Conservation (phyloP, 306 rosid species). For the Glycine latifolia region DNA sequence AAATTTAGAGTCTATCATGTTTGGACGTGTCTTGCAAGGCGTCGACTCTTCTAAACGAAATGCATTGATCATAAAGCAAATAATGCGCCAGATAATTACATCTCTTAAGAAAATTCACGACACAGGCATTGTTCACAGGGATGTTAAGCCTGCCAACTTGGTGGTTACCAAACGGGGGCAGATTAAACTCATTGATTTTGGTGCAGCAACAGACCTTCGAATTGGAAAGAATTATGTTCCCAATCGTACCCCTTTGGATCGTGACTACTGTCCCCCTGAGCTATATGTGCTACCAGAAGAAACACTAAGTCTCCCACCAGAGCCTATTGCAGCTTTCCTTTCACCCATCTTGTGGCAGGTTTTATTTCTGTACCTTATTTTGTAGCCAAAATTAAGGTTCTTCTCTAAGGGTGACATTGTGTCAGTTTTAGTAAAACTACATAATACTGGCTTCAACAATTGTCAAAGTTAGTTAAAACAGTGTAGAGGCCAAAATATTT, state of each 20-base stretch:
- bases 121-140: slow-evolving; percentile 84
- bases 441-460: background rate
- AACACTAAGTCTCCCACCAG: slow-evolving; percentile 76
- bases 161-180: slow-evolving; percentile 72
- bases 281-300: slow-evolving; percentile 76
- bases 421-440: background rate
- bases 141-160: slow-evolving; percentile 81
- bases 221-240: slow-evolving; percentile 83
- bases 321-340: slow-evolving; percentile 78
- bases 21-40: slow-evolving; percentile 73
- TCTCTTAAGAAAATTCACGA: slow-evolving; percentile 78
- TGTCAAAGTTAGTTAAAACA: background rate
- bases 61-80: slow-evolving; percentile 83
- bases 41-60: slow-evolving; percentile 65
- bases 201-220: slow-evolving; percentile 81
- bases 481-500: background rate
- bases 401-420: background rate
- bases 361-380: slow-evolving; percentile 15
- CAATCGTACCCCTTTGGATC: slow-evolving; percentile 64
- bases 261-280: slow-evolving; percentile 82
- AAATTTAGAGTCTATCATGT: slow-evolving; percentile 77
- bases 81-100: slow-evolving; percentile 74
- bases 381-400: slow-evolving; percentile 9
- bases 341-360: slow-evolving; percentile 93
- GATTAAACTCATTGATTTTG: slow-evolving; percentile 85